phyloP scores from a whole-genome alignment of 1,284 basidiomycete genomes.

The Puccinia polysora region DNA sequence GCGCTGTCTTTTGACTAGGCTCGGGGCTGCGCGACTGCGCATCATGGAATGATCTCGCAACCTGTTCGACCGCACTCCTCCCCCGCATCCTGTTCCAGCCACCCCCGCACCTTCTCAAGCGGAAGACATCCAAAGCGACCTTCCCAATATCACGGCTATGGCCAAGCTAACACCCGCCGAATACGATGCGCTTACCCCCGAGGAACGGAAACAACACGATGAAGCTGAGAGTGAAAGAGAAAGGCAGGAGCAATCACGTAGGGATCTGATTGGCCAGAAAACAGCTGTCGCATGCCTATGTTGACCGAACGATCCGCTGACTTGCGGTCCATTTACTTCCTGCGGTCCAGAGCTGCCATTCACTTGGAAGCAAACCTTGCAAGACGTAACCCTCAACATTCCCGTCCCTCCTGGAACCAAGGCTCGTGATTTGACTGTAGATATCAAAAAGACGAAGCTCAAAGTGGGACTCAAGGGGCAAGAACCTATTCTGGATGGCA shows the following conservation, averaged over 20 bases:
- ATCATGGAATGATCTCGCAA: background rate
- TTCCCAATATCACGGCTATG: slow-evolving; percentile 7
- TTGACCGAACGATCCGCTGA: background rate
- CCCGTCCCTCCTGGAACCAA: slow-evolving; percentile 82
- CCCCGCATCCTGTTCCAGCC: too few relatives aligned
- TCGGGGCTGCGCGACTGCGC: background rate
- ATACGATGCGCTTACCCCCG: slow-evolving; percentile 72
- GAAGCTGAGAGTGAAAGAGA: slow-evolving; percentile 66
- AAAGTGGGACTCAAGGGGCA: slow-evolving; percentile 78
- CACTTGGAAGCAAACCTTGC: slow-evolving; percentile 82
- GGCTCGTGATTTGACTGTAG: slow-evolving; percentile 68
- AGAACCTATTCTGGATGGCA: slow-evolving; percentile 79
- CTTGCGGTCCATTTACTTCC: background rate
- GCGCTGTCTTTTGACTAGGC: too few relatives aligned
- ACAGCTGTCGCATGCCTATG: background rate
- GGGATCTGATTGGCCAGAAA: slow-evolving; percentile 48
- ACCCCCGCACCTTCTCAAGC: too few relatives aligned
- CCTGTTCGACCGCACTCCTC: background rate
- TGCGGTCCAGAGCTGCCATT: slow-evolving; percentile 67
- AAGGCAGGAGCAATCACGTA: slow-evolving; percentile 75
- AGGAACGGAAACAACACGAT: slow-evolving; percentile 70
- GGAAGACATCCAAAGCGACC: too few relatives aligned
- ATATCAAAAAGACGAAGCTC: slow-evolving; percentile 74
- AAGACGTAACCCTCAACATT: slow-evolving; percentile 75
- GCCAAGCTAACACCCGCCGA: slow-evolving; percentile 40